Evolutionary conservation across 202 grass and related monocot genomes (phyloP).

Genomic region (Bolboschoenoplectus hybrid): DNA sequence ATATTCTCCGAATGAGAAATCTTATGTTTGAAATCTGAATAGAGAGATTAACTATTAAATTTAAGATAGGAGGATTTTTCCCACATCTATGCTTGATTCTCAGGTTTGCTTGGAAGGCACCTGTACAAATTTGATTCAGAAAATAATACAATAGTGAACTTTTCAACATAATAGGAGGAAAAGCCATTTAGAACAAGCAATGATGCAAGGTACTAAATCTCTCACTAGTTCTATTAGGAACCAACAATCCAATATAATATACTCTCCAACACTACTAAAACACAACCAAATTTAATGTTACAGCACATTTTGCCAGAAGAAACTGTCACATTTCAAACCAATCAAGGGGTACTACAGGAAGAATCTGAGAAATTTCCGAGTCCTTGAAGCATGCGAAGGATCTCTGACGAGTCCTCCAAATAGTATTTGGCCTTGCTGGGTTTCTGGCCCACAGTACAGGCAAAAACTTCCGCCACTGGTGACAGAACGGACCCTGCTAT

Average conservation of each 20-base stretch:
- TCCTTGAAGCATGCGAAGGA: slow-evolving; percentile 49
- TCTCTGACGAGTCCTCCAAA: slow-evolving; percentile 48
- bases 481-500: slow-evolving; percentile 29
- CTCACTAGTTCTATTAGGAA: slow-evolving; percentile 20
- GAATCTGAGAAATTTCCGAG: slow-evolving; percentile 44
- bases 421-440: slow-evolving; percentile 59
- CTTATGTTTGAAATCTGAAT: neutral
- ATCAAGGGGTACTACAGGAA: neutral
- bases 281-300: slow-evolving; percentile 14
- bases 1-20: too few relatives aligned
- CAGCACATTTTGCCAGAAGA: slow-evolving; percentile 14
- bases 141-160: neutral
- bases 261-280: slow-evolving; percentile 1
- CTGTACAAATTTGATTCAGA: neutral
- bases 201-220: neutral
- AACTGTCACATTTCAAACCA: neutral
- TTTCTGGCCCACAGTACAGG: slow-evolving; percentile 55
- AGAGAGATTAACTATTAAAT: neutral
- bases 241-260: neutral
- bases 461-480: slow-evolving; percentile 47
- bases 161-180: neutral
- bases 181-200: neutral
- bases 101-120: neutral
- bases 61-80: neutral
- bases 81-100: neutral